A percentile compares a stretch with the other conserved stretches of the same genome.
phyloP scores from a whole-genome alignment of 345 rosid genomes.

The Durio zibethinus region DNA sequence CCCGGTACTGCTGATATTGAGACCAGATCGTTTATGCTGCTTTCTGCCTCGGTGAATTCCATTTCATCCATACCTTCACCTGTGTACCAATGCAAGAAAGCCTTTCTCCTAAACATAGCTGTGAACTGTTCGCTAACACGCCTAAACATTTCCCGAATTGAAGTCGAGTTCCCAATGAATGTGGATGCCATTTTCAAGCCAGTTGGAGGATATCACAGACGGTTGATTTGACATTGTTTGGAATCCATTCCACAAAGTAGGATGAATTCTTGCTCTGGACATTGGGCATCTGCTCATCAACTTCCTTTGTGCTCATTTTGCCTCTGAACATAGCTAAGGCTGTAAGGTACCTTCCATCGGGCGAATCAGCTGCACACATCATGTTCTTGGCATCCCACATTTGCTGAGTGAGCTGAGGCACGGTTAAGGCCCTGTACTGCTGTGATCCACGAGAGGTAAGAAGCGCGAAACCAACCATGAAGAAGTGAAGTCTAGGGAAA shows the following conservation, averaged over 20 bases:
- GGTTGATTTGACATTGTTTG: slow-evolving; percentile 51
- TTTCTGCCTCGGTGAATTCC: slow-evolving; percentile 60
- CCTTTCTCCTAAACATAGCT: slow-evolving; percentile 68
- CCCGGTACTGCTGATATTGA: slow-evolving; percentile 52
- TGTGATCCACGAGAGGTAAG: slow-evolving; percentile 51
- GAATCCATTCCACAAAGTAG: slow-evolving; percentile 62
- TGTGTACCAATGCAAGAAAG: slow-evolving; percentile 68
- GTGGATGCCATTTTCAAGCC: slow-evolving; percentile 53
- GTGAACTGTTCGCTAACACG: slow-evolving; percentile 54
- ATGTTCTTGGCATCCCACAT: slow-evolving; percentile 59
- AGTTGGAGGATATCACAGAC: slow-evolving; percentile 45
- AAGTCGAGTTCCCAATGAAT: slow-evolving; percentile 47
- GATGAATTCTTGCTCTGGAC: slow-evolving; percentile 64
- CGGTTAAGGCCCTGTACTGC: slow-evolving; percentile 40
- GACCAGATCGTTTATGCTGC: slow-evolving; percentile 53
- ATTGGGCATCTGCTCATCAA: slow-evolving; percentile 57
- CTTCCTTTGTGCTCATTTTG: slow-evolving; percentile 5
- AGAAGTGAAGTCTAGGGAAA: slow-evolving; percentile 54
- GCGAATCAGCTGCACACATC: slow-evolving; percentile 50
- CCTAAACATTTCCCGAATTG: slow-evolving; percentile 49
- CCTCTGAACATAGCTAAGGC: slow-evolving; percentile 41
- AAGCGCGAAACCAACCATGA: slow-evolving; percentile 58
- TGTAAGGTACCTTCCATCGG: slow-evolving; percentile 41
- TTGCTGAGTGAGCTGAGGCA: slow-evolving; percentile 53
- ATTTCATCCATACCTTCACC: slow-evolving; percentile 69